Evolutionary conservation across 1,284 basidiomycete species (phyloP).

Genomic region (Irpex sp.): DNA sequence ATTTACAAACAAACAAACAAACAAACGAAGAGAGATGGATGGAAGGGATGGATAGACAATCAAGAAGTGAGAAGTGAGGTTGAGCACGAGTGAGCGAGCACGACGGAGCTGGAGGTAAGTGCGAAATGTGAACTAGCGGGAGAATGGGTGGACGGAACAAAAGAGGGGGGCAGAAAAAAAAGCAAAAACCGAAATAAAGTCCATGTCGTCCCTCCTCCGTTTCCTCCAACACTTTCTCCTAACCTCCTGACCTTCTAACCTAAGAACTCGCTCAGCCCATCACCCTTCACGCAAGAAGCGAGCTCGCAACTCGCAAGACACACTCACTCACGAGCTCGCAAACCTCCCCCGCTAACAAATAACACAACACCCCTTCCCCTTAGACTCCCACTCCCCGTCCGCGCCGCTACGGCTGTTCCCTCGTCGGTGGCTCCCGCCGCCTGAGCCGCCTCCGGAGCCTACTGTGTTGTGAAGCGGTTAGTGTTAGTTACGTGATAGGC

Average conservation of each 20-base stretch:
- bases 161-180: no score
- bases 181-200: no score
- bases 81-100: neutral
- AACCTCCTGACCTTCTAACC: no score
- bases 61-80: neutral
- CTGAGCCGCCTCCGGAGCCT: slow-evolving; percentile 13
- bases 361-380: slow-evolving; percentile 34
- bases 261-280: no score
- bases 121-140: neutral
- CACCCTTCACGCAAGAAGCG: no score
- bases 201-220: no score
- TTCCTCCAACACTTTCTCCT: no score
- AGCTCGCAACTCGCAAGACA: no score
- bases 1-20: neutral
- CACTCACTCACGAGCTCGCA: no score
- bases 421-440: slow-evolving; percentile 41
- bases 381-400: slow-evolving; percentile 32
- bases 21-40: neutral
- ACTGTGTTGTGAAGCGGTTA: neutral
- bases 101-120: no score
- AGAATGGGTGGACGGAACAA: no score
- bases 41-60: neutral
- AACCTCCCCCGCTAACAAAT: slow-evolving; percentile 13
- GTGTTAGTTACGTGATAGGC: neutral
- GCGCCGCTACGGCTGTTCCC: slow-evolving; percentile 42